Percentiles rank a stretch among this genome's conserved stretches.
phyloP scores from a whole-genome alignment of 2,329 filamentous ascomycete species.

The Fusarium sp. region DNA sequence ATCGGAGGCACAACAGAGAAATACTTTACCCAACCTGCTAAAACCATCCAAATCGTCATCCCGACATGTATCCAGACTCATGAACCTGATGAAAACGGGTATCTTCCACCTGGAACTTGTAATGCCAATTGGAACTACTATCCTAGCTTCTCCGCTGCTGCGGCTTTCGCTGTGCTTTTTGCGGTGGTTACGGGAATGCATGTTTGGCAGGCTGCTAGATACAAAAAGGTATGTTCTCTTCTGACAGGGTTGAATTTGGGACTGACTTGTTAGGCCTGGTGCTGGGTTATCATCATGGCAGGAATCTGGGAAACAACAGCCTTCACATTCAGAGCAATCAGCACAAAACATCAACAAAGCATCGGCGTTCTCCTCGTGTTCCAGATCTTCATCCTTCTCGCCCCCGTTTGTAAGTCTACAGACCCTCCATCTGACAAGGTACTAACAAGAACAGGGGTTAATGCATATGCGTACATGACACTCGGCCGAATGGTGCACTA shows the following conservation, averaged over 20 bases:
- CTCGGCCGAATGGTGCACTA: conserved; percentile 59
- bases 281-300: conserved; percentile 54
- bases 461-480: conserved; percentile 60
- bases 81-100: conserved; percentile 49
- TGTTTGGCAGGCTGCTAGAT: conserved; percentile 35
- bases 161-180: conserved; percentile 46
- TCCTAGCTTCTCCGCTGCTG: conserved; percentile 47
- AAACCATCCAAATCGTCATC: conserved; percentile 47
- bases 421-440: rapidly evolving
- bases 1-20: conserved; percentile 33
- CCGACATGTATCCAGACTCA: conserved; percentile 53
- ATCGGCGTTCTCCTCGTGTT: conserved; percentile 32
- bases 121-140: conserved; percentile 50
- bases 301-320: conserved; percentile 43
- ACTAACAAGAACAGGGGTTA: conserved; percentile 51
- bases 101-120: conserved; percentile 48
- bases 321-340: conserved; percentile 37
- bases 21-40: conserved; percentile 42
- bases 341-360: conserved; percentile 37
- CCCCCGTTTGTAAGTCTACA: conserved; percentile 35
- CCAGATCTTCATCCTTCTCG: conserved; percentile 41
- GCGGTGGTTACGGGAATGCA: conserved; percentile 29
- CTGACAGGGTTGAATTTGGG: no score
- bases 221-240: conserved; percentile 40
- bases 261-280: no score